Evolutionary conservation across 441 rosid species (phyloP).

Genomic region (Capsella rubella): DNA sequence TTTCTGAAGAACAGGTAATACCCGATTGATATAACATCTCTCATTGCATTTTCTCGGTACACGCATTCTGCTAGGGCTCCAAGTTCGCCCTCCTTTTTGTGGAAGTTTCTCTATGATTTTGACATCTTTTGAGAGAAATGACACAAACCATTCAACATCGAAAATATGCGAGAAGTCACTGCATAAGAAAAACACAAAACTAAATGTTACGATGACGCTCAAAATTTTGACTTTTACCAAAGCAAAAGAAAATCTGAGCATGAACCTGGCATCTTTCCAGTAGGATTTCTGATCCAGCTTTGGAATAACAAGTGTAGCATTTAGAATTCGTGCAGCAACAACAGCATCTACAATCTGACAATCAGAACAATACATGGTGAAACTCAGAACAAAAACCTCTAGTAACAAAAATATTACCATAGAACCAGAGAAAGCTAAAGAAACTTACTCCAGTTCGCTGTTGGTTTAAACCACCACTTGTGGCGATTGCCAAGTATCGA

Average conservation of each 20-base stretch:
- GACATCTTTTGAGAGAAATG: slow-evolving; percentile 80
- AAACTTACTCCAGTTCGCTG: slow-evolving; percentile 86
- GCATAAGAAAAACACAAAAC: slow-evolving; percentile 21
- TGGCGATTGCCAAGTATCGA: slow-evolving; percentile 76
- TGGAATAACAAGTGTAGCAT: slow-evolving; percentile 96
- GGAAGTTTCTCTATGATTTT: slow-evolving; percentile 83
- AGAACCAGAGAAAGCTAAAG: slow-evolving; percentile 8
- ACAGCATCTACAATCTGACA: slow-evolving; percentile 95
- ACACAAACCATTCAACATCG: slow-evolving; percentile 77
- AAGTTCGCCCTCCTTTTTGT: slow-evolving; percentile 62
- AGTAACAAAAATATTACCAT: not conserved
- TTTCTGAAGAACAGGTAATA: slow-evolving; percentile 87
- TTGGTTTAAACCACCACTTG: slow-evolving; percentile 96
- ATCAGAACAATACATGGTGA: slow-evolving; percentile 1
- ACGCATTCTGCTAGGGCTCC: slow-evolving; percentile 73
- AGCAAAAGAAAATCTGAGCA: slow-evolving; percentile 14
- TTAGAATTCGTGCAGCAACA: slow-evolving; percentile 92
- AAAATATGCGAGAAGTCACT: slow-evolving; percentile 88
- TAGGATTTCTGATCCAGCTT: slow-evolving; percentile 95
- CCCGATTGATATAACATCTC: slow-evolving; percentile 81
- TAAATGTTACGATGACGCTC: slow-evolving; percentile 8
- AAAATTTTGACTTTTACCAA: not conserved
- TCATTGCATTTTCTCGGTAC: slow-evolving; percentile 93
- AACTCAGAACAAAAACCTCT: slow-evolving; percentile 3
- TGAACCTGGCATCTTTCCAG: slow-evolving; percentile 95